Evolutionary conservation across 768 basidiomycete genomes (phyloP).

Genomic region (Coprinopsis sp.): DNA sequence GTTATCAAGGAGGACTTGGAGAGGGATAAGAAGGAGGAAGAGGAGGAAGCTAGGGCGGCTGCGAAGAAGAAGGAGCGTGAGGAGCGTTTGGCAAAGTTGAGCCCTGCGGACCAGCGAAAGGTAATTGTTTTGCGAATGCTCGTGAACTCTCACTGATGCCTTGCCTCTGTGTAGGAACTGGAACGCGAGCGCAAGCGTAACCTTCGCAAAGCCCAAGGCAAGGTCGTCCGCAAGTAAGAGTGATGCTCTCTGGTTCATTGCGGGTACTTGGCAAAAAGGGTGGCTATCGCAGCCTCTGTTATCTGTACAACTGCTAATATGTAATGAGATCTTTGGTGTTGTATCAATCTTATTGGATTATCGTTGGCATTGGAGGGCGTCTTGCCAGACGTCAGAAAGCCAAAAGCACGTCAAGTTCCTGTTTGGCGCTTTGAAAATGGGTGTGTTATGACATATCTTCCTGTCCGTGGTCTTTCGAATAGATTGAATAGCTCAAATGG

Average conservation of each 20-base stretch:
- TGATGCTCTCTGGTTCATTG: too few species aligned
- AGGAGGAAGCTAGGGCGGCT: conserved; percentile 63
- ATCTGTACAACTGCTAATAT: not conserved
- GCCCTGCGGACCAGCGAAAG: conserved; percentile 81
- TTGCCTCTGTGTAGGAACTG: conserved; percentile 28
- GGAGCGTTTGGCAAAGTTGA: conserved; percentile 67
- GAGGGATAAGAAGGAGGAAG: conserved; percentile 68
- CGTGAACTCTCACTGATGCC: not conserved
- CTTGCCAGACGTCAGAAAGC: too few species aligned
- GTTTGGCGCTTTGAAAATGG: too few species aligned
- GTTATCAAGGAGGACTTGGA: conserved; percentile 62
- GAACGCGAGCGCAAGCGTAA: conserved; percentile 76
- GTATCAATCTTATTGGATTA: not conserved
- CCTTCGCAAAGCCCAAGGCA: conserved; percentile 66
- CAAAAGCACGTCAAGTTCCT: too few species aligned
- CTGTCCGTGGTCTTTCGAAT: too few species aligned
- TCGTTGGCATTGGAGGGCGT: not conserved
- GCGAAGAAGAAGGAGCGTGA: conserved; percentile 73
- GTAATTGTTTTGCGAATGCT: conserved; percentile 26
- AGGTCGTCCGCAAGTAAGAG: conserved; percentile 47
- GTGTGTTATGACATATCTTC: too few species aligned
- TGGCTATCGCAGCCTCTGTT: not conserved
- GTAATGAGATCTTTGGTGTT: conserved; percentile 2
- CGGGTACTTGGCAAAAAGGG: too few species aligned
- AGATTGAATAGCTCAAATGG: too few species aligned